Conservation (phyloP, 768 basidiomycete species). For the Boletellus sp. region DNA sequence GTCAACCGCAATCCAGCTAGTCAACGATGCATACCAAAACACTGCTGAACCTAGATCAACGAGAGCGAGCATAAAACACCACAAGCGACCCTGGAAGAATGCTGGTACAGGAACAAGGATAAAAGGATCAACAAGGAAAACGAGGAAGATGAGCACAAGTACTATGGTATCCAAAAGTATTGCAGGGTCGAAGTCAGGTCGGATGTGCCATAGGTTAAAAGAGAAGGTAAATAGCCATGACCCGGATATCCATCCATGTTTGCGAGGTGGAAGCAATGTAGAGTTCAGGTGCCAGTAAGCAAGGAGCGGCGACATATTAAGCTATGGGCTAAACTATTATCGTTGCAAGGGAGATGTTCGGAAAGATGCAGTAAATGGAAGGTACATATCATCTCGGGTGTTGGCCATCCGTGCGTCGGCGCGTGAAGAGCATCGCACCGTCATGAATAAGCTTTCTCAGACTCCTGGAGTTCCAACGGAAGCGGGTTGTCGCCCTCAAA, state of each 20-base stretch:
- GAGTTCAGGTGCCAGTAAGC: neutral
- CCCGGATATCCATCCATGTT: slow-evolving; percentile 17
- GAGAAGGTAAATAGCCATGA: slow-evolving; percentile 8
- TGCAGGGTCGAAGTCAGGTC: slow-evolving; percentile 10
- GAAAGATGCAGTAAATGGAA: slow-evolving; percentile 23
- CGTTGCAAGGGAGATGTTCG: slow-evolving; percentile 15
- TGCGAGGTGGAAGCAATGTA: slow-evolving; percentile 2
- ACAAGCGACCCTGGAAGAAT: slow-evolving; percentile 3
- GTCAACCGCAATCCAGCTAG: slow-evolving; percentile 15
- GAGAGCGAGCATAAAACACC: neutral
- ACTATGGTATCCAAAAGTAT: slow-evolving; percentile 25
- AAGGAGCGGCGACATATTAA: slow-evolving; percentile 19
- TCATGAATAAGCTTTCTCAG: slow-evolving; percentile 54
- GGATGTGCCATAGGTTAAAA: slow-evolving; percentile 5
- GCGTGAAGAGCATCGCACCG: neutral
- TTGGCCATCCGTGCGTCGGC: neutral
- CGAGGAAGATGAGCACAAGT: slow-evolving; percentile 5
- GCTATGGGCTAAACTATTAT: slow-evolving; percentile 18
- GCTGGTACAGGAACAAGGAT: slow-evolving; percentile 5
- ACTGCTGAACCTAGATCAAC: slow-evolving; percentile 5
- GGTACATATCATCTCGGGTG: slow-evolving; percentile 17
- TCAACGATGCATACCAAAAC: slow-evolving; percentile 10
- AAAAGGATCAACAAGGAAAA: slow-evolving; percentile 3
- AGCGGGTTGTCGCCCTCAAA: slow-evolving; percentile 38
- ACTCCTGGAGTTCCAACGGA: slow-evolving; percentile 39